Conservation (phyloP, 768 basidiomycete genomes). For the Phanerochaete sordida region DNA sequence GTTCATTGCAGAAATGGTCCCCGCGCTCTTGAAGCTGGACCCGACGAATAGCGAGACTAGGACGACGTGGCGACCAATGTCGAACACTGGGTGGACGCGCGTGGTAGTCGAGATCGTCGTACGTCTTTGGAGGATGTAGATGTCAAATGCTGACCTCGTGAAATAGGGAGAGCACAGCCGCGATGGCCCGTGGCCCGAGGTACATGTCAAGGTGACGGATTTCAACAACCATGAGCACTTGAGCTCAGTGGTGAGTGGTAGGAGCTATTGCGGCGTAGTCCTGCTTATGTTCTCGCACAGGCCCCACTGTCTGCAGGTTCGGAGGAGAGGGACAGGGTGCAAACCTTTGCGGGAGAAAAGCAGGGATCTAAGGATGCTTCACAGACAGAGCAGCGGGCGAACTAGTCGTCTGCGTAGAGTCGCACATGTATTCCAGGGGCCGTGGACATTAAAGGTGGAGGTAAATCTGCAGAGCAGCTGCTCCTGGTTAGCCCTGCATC, state of each 20-base stretch:
- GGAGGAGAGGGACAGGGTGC: constrained; percentile 1
- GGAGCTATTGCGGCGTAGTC: background rate
- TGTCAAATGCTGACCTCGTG: background rate
- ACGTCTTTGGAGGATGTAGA: constrained; percentile 25
- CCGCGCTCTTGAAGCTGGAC: constrained; percentile 43
- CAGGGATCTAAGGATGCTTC: background rate
- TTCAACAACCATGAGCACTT: constrained; percentile 57
- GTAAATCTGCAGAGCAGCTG: background rate
- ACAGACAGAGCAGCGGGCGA: background rate
- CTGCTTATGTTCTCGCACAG: background rate
- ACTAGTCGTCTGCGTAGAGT: background rate
- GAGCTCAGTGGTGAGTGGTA: constrained; percentile 45
- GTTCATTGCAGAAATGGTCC: constrained; percentile 52
- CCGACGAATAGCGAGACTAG: constrained; percentile 26
- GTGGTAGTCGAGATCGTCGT: constrained; percentile 40
- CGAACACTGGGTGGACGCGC: constrained; percentile 70
- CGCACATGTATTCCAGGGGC: background rate
- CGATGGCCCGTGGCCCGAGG: constrained; percentile 25
- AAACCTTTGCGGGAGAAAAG: constrained; percentile 2
- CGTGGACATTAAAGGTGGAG: background rate
- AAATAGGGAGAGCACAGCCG: background rate
- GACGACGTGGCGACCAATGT: constrained; percentile 45
- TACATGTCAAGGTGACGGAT: constrained; percentile 41
- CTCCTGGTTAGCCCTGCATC: background rate
- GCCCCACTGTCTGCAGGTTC: background rate